Percentiles rank a stretch among this genome's conserved stretches.
Evolutionary conservation across 208 protist genomes (phyloP).

Genomic region (Trichomonas gallinae): DNA sequence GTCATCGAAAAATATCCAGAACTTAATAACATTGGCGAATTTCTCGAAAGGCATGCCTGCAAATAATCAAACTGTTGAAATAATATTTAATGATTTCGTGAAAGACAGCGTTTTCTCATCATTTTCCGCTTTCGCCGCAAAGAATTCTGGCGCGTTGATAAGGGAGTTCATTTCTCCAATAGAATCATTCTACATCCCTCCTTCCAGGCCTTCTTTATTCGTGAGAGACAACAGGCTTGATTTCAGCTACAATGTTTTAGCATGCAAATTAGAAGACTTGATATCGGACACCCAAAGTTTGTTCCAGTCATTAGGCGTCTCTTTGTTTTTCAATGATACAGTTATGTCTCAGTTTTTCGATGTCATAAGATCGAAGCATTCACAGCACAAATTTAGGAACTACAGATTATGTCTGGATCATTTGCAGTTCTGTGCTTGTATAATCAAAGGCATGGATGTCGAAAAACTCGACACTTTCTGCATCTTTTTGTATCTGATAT

Average conservation of each 20-base stretch:
- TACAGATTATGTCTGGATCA: neutral
- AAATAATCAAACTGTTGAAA: neutral
- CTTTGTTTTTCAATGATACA: neutral
- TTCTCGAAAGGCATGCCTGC: neutral
- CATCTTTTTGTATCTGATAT: neutral
- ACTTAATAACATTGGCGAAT: neutral
- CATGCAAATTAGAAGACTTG: neutral
- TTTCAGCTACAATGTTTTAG: neutral
- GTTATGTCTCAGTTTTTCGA: neutral
- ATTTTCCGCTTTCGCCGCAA: neutral
- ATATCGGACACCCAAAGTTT: neutral
- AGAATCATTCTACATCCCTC: neutral
- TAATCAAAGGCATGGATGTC: neutral
- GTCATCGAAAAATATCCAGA: neutral
- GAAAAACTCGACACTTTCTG: neutral
- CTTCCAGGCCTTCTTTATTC: neutral
- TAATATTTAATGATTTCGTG: neutral
- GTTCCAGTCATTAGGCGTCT: neutral
- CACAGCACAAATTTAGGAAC: neutral
- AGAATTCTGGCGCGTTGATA: neutral
- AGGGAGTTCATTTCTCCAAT: neutral
- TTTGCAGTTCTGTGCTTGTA: neutral
- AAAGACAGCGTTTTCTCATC: neutral
- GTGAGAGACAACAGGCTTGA: neutral
- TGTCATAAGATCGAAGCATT: neutral